Conservation (phyloP, 371 early-diverging fungal species). For the Mucor irregularis region DNA sequence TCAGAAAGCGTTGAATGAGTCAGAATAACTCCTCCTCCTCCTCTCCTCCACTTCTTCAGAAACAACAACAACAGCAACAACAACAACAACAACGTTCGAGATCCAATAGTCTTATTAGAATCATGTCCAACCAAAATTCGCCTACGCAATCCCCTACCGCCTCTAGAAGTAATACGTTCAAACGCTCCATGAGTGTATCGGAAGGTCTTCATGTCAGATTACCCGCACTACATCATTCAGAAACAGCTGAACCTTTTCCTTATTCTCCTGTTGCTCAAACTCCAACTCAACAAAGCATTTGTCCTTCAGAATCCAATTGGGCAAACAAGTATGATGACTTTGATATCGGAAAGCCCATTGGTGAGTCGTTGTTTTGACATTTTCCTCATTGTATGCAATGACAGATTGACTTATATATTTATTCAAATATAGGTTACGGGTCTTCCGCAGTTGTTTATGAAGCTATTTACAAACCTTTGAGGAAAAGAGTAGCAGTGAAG, state of each 20-base stretch:
- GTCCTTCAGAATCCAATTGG: constrained; percentile 31
- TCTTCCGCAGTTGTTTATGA: constrained; percentile 87
- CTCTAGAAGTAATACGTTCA: background rate
- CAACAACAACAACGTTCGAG: constrained; percentile 3
- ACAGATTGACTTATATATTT: no score
- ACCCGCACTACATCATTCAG: constrained; percentile 17
- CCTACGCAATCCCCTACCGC: constrained; percentile 1
- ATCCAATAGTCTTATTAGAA: constrained; percentile 15
- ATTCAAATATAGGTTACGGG: constrained; percentile 69
- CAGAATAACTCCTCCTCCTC: constrained; percentile 7
- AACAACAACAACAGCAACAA: no score
- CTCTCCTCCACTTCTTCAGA: background rate
- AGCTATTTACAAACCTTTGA: constrained; percentile 75
- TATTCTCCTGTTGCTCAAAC: constrained; percentile 5
- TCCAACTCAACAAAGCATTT: background rate
- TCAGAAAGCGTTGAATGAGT: constrained; percentile 4
- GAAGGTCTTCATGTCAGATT: constrained; percentile 21
- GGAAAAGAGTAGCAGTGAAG: constrained; percentile 79
- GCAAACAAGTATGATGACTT: constrained; percentile 46
- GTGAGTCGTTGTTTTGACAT: constrained; percentile 16
- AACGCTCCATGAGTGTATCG: constrained; percentile 21
- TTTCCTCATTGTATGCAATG: no score
- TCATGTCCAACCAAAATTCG: constrained; percentile 8
- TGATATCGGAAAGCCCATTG: constrained; percentile 41
- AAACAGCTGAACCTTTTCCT: constrained; percentile 8